phyloP scores from a whole-genome alignment of 1,284 basidiomycete genomes.

The Exobasidium rhododendri region DNA sequence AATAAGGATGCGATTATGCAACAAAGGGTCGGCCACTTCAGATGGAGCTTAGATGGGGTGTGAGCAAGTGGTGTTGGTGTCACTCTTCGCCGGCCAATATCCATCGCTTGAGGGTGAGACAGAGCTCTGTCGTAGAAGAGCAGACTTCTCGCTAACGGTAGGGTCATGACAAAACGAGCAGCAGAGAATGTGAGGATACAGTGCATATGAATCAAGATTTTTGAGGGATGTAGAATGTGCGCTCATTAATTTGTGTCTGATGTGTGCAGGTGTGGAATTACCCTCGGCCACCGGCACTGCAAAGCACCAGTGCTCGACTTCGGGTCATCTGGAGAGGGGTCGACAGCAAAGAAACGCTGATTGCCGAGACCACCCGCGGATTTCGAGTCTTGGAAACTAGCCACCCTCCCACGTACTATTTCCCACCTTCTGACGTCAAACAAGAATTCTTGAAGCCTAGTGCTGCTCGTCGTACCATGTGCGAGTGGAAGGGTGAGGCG shows the following conservation, averaged over 20 bases:
- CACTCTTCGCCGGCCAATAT: too few relatives aligned
- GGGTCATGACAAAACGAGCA: not conserved
- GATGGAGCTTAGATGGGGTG: too few relatives aligned
- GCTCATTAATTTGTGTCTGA: not conserved
- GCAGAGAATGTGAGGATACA: conserved; percentile 2
- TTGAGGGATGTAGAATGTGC: not conserved
- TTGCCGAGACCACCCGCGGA: conserved; percentile 48
- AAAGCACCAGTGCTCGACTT: conserved; percentile 34
- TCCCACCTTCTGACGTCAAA: conserved; percentile 38
- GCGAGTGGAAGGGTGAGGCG: conserved; percentile 48
- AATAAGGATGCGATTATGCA: too few relatives aligned
- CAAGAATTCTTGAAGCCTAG: conserved; percentile 30
- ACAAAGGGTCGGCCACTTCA: too few relatives aligned
- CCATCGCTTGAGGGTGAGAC: too few relatives aligned
- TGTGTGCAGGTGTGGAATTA: conserved; percentile 43
- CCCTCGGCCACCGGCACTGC: conserved; percentile 46
- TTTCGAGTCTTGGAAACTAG: conserved; percentile 49
- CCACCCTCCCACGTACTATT: conserved; percentile 50
- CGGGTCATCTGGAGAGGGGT: conserved; percentile 37
- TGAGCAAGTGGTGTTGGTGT: too few relatives aligned
- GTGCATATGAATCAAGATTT: not conserved
- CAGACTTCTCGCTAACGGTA: too few relatives aligned
- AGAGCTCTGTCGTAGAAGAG: too few relatives aligned
- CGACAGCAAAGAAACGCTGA: conserved; percentile 30
- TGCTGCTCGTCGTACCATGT: conserved; percentile 43